Evolutionary conservation across 75 land plant genomes (phyloP), one percentile per base, ranked within the genome.

Genomic region (Sequoia sempervirens): DNA sequence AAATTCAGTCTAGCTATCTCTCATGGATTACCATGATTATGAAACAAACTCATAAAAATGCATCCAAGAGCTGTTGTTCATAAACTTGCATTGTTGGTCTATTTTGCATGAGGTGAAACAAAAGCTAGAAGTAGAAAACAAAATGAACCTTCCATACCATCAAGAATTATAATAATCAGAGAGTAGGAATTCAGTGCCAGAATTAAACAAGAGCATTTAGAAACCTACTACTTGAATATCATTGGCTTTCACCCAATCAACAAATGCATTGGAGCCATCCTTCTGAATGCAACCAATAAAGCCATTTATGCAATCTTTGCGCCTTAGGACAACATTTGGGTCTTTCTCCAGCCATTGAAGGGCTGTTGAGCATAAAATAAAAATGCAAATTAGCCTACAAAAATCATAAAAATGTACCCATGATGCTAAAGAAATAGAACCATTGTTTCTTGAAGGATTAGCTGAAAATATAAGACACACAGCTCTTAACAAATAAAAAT

Each of bases 231-330:
- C 73, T 84, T 95, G 87, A 73, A 96, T 88, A 41, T 90, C 80
- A 82, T 95, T 92, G 82, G 80, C 53, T 84, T 90, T 87, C 82
- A 97, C 88, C 99, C 99, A 97, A 46, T 96, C 91, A 12, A 85
- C 83, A 50, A 97, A 90, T 1, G 84, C 82, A 86, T 96, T 96
- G 47, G 98, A 91, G 8, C 99, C 99, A 88, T 97, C 96, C 32
- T 82, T 34, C 84, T 89, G 90, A 37, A 93, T 88, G 12, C 90
- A 97, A 41, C 94, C 94, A 46, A 97, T 68, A 56, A 88, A 96
- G 18, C 93, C 96, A 87, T 97, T 91, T 83, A 90, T 89, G 88
- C 99, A 96, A 76, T 96, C 92, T 80, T 97, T 97, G 54, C 90
- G 91, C 84, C 87, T 89, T 38, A 96, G 81, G 37, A 89, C 86